Evolutionary conservation across 139 green algal genomes (phyloP).

Genomic region (Chlamydomonas urium): DNA sequence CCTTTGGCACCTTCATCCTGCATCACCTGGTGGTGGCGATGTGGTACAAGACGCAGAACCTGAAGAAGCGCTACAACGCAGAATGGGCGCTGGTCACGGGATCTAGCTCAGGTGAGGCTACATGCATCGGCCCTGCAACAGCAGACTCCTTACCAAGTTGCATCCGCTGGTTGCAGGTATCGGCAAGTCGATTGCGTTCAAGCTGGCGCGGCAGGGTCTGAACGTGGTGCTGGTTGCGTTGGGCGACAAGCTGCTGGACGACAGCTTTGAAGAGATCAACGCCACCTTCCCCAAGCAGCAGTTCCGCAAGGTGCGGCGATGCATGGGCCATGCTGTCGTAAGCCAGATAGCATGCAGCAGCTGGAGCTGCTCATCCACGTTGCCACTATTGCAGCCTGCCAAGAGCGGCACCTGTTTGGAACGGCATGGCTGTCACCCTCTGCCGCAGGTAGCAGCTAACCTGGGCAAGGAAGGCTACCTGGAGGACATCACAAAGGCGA

Average conservation of each 20-base stretch:
- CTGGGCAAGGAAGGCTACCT: constrained; percentile 75
- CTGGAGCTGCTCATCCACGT: too few relatives aligned
- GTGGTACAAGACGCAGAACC: constrained; percentile 74
- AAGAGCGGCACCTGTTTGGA: too few relatives aligned
- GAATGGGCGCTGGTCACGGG: constrained; percentile 93
- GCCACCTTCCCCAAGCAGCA: constrained; percentile 54
- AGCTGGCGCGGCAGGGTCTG: constrained; percentile 77
- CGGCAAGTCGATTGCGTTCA: constrained; percentile 79
- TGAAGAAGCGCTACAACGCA: constrained; percentile 84
- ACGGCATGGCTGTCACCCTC: too few relatives aligned
- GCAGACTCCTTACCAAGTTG: background rate
- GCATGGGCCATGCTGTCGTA: too few relatives aligned
- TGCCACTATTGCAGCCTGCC: too few relatives aligned
- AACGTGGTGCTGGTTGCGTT: constrained; percentile 90
- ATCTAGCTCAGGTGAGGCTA: constrained; percentile 68
- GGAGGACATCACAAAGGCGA: constrained; percentile 59
- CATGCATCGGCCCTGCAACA: background rate
- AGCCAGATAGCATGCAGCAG: too few relatives aligned
- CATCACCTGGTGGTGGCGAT: constrained; percentile 56
- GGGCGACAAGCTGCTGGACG: constrained; percentile 70
- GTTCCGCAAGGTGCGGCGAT: constrained; percentile 75
- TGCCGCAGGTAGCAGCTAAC: constrained; percentile 67
- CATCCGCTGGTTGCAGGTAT: constrained; percentile 72
- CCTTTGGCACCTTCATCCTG: constrained; percentile 61
- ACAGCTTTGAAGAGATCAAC: constrained; percentile 64